Conservation (phyloP, 2,329 filamentous ascomycete species). For the Metarhizium brunneum region DNA sequence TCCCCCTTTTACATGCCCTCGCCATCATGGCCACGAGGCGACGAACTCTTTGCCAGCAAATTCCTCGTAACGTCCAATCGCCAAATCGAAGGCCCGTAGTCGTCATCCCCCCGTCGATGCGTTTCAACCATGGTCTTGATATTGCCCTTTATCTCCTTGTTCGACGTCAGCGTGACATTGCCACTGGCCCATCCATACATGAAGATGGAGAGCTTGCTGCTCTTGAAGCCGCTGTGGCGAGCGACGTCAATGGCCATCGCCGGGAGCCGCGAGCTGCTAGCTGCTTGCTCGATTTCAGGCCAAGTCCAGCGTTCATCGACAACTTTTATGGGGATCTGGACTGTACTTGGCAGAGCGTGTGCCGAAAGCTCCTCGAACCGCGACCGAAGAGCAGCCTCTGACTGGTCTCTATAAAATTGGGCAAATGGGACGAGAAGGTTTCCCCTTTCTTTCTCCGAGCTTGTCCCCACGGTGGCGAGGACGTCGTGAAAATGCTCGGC, state of each 20-base stretch:
- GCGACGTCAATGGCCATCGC: conserved; percentile 24
- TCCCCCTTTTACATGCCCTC: not conserved
- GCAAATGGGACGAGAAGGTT: conserved; percentile 22
- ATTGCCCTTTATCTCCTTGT: conserved; percentile 29
- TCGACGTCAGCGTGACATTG: conserved; percentile 28
- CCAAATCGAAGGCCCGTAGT: conserved; percentile 24
- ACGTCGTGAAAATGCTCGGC: conserved; percentile 30
- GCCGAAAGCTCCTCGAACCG: conserved; percentile 24
- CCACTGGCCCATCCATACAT: conserved; percentile 29
- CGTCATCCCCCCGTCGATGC: conserved; percentile 17
- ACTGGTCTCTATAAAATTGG: conserved; percentile 6
- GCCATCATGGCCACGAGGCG: conserved; percentile 9
- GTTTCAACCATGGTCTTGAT: conserved; percentile 25
- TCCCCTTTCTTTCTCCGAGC: conserved; percentile 25
- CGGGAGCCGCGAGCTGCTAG: conserved; percentile 18
- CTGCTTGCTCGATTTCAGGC: conserved; percentile 16
- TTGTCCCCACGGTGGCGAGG: conserved; percentile 26
- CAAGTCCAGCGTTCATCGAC: conserved; percentile 18
- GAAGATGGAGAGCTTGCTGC: conserved; percentile 28
- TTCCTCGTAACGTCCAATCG: conserved; percentile 26
- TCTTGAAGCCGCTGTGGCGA: conserved; percentile 21
- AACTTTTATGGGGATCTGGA: conserved; percentile 27
- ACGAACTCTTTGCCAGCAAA: conserved; percentile 23
- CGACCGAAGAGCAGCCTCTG: conserved; percentile 10
- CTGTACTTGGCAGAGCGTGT: conserved; percentile 18